Evolutionary conservation across 2,329 filamentous ascomycete species (phyloP).

Genomic region (Xylariales sp.): DNA sequence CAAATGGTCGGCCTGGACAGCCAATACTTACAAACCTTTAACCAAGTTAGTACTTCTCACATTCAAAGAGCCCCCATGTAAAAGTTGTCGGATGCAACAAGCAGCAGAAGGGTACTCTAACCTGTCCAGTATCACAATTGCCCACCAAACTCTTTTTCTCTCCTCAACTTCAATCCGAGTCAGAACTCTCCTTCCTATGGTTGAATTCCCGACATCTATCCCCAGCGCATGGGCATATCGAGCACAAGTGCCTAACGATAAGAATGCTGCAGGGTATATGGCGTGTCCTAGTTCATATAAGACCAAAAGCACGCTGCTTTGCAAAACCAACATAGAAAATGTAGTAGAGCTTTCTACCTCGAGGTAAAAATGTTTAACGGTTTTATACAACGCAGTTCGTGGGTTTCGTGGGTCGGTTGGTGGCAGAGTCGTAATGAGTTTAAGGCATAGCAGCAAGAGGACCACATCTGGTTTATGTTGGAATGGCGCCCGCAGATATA

Average conservation of each 20-base stretch:
- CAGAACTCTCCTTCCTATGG: slow-evolving; percentile 15
- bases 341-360: not conserved
- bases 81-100: not conserved
- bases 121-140: slow-evolving; percentile 26
- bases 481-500: not conserved
- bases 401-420: not conserved
- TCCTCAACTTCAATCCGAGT: slow-evolving; percentile 20
- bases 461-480: not conserved
- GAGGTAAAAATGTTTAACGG: not conserved
- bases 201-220: slow-evolving; percentile 15
- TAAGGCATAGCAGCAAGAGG: not conserved
- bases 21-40: not conserved
- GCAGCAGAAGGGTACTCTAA: slow-evolving; percentile 11
- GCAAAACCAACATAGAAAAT: slow-evolving; percentile 19
- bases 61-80: not conserved
- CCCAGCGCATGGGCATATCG: slow-evolving; percentile 12
- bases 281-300: slow-evolving; percentile 29
- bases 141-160: slow-evolving; percentile 27
- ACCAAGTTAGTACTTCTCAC: not conserved
- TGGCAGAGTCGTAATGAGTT: not conserved
- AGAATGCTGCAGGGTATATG: slow-evolving; percentile 27
- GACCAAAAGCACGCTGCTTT: slow-evolving; percentile 22
- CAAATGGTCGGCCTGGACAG: not conserved
- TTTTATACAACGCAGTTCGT: not conserved
- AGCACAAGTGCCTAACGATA: slow-evolving; percentile 19